Conservation (phyloP, 192 early-diverging fungal species). For the Coemansia sp. region DNA sequence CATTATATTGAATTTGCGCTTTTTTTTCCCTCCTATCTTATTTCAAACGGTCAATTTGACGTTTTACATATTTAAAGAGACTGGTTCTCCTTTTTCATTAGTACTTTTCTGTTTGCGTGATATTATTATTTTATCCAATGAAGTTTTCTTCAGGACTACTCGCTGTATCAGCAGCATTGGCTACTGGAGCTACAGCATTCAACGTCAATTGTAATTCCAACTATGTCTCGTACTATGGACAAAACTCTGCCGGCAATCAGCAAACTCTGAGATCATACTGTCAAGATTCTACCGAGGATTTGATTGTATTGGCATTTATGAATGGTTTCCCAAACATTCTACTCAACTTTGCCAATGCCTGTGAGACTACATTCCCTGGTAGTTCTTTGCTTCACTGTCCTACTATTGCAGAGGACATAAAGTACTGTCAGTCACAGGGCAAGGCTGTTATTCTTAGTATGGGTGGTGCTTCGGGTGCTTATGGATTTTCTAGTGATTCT, state of each 20-base stretch:
- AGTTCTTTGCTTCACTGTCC: conserved; percentile 58
- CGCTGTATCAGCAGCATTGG: conserved; percentile 2
- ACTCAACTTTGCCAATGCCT: conserved; percentile 62
- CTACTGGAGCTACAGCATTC: conserved; percentile 16
- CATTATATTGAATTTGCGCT: not conserved
- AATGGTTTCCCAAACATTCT: conserved; percentile 54
- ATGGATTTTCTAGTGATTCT: conserved; percentile 50
- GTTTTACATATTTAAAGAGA: not conserved
- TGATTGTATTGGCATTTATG: conserved; percentile 62
- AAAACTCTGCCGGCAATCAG: conserved; percentile 50
- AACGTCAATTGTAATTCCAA: conserved; percentile 45
- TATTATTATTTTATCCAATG: conserved; percentile 6
- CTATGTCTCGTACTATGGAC: conserved; percentile 48
- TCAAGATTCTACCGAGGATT: conserved; percentile 56
- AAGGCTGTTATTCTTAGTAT: conserved; percentile 61
- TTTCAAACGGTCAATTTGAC: not conserved
- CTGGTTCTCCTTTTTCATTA: not conserved
- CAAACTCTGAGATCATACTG: conserved; percentile 55
- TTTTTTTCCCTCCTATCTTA: not conserved
- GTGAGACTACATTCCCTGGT: conserved; percentile 55
- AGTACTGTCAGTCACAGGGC: conserved; percentile 62
- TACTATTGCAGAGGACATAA: conserved; percentile 57
- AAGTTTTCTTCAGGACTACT: conserved; percentile 7
- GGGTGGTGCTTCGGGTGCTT: conserved; percentile 62
- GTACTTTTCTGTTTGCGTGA: not conserved